Evolutionary conservation across 108 stramenopile genomes (phyloP).

Genomic region (Hondaea fermentalgiana): DNA sequence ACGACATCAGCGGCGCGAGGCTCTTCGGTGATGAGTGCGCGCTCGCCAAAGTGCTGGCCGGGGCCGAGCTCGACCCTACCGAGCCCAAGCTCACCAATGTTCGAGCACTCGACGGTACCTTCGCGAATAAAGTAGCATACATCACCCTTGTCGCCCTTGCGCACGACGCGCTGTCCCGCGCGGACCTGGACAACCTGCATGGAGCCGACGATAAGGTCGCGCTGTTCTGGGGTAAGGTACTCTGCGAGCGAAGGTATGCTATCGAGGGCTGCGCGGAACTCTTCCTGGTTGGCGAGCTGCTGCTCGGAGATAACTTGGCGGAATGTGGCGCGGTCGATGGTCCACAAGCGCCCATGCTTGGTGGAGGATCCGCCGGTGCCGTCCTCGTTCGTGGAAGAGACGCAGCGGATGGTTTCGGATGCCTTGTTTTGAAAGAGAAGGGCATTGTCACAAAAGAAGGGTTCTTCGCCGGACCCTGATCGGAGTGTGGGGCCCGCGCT

Average conservation of each 20-base stretch:
- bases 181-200: not conserved
- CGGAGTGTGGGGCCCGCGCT: not conserved
- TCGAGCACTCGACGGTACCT: slow-evolving; percentile 4
- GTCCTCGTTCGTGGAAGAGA: not conserved
- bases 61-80: slow-evolving; percentile 1
- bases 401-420: not conserved
- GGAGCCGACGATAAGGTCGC: not conserved
- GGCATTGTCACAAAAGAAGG: not conserved
- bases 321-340: slow-evolving; percentile 6
- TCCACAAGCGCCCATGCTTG: not conserved
- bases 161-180: not conserved
- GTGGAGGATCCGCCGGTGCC: not conserved
- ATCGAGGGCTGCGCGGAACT: not conserved
- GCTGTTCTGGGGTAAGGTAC: not conserved
- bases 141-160: slow-evolving; percentile 18
- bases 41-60: slow-evolving; percentile 31
- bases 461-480: not conserved
- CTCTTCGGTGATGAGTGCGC: slow-evolving; percentile 31
- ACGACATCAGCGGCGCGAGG: slow-evolving; percentile 31
- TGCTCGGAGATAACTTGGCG: not conserved
- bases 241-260: not conserved
- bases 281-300: not conserved
- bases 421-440: not conserved
- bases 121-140: slow-evolving; percentile 13
- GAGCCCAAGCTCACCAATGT: slow-evolving; percentile 14